Evolutionary conservation across 129 eudicot species (phyloP), one percentile per base, ranked within the genome.

Genomic region (Tagetes patula): DNA sequence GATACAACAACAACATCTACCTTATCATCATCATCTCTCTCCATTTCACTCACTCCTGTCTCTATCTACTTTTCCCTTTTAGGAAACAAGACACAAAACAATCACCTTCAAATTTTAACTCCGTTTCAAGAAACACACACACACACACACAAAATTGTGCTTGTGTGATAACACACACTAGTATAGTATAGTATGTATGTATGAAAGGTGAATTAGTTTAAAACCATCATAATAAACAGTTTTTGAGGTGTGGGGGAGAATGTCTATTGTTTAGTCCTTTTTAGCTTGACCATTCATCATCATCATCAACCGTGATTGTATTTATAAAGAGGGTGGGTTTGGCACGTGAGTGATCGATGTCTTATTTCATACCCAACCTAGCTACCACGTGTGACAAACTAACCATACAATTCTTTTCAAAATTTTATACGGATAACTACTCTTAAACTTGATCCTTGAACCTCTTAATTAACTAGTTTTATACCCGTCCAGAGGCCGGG

Each of bases 11-110:
- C 36, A 60, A 84, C 96, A 81, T 67, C 74, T 20, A 20, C 27
- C 27, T 20, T 20, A 54, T 83, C 85, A 48, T 86, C 96, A 83
- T 69, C 74, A 54, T 83, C 84, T 71, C 72, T 87, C 81, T 88
- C 96, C 96, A 87, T 90, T 81, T 65, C 52, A 48, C 72, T 49
- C 52, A 48, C 72, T 49, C 43, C 56, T 82, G 79, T 48, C 70
- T 61, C 48, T 75, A 9, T 66, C 72, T 64, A 39, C 81, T 63
- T 79, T 56, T 59, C 41, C 72, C 70, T 64, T 56, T 76, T 31
- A 7, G 27, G 38, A 31, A 45, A 58, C 48, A 70, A 14, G 38
- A 20, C 27, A 20, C 27, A 20, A 20, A 65, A 70, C 43, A 43
- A 70, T 14, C 33, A 12, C 3, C 31, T 52, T 62, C 12, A 40